Evolutionary conservation across 371 early-diverging fungal genomes (phyloP), one percentile per base, ranked within the genome.

Genomic region (Lichtheimia ornata): DNA sequence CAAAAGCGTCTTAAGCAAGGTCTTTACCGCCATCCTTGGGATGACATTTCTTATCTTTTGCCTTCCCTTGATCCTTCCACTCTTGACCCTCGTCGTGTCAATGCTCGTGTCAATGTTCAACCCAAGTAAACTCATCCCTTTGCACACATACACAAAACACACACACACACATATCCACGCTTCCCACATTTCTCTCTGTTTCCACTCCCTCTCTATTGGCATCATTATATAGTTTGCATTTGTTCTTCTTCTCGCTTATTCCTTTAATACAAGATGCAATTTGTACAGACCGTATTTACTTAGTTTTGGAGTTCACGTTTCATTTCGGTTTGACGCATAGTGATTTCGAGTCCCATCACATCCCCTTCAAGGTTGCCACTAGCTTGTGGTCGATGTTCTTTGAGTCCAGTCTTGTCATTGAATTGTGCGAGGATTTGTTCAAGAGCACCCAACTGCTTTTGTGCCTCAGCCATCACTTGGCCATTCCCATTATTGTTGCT

Each of bases 1-100:
- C 98, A 98, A 84, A 95, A 94, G 88, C 82, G 98, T 43, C 83
- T 97, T 74, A 97, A 97, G 90, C 98, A 97, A 78, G 97, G 94
- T 35, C 70, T 94, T 54, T 97, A 97, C 90, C 84, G 97, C 69
- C 98, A 97, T 83, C 97, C 97, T 66, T 96, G 95, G 95, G 98
- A 97, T 77, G 98, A 97, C 77, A 97, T 97, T 67, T 92, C 93
- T 61, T 97, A 97, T 81, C 81, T 92, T 50, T 84, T 87, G 59
- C 91, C 92, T 43, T 67, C 81, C 9, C 58, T 79, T 62, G 74
- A 79, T 52, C 76, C 79, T 22, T 65, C 76, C 44, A 72, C 76
- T 25, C 68, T 81, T 18, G 81, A 81, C 53, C 81, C 81, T 65
- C 75, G 81, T 25, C 75, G 81, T 55, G 76, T 81, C 64, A 81